Evolutionary conservation across 371 early-diverging fungal genomes (phyloP).

Genomic region (Globomyces sp.): DNA sequence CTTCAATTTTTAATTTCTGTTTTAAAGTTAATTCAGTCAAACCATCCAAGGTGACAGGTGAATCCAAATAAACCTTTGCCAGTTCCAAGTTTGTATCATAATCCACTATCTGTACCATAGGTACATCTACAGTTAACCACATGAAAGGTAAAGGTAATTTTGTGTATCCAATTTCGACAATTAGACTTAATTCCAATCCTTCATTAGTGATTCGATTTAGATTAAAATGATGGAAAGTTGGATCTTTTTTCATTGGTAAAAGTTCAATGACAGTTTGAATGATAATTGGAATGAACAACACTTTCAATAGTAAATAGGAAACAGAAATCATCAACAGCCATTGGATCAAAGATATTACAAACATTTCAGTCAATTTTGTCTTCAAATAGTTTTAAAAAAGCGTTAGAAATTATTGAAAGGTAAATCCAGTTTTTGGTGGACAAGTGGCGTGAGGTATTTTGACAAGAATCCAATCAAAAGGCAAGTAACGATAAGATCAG

Average conservation of each 20-base stretch:
- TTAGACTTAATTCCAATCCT: conserved; percentile 6
- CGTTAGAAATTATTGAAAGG: no score
- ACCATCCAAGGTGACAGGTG: conserved; percentile 9
- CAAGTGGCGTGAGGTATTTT: no score
- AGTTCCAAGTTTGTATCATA: not conserved
- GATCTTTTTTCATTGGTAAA: conserved; percentile 9
- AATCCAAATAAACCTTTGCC: conserved; percentile 7
- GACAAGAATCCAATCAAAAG: no score
- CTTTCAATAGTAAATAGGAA: not conserved
- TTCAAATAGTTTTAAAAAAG: no score
- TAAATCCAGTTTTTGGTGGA: no score
- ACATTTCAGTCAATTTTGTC: no score
- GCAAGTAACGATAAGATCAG: no score
- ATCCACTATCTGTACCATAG: conserved; percentile 12
- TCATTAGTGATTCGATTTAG: conserved; percentile 3
- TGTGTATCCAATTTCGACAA: not conserved
- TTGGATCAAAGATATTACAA: no score
- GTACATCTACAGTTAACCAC: not conserved
- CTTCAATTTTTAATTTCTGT: conserved; percentile 5
- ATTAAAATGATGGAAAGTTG: conserved; percentile 1
- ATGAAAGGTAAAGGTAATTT: conserved; percentile 13
- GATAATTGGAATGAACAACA: conserved; percentile 1
- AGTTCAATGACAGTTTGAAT: conserved; percentile 7
- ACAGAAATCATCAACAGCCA: no score
- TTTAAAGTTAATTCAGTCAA: conserved; percentile 3